Evolutionary conservation across 75 land plant genomes (phyloP).

Genomic region (Pinus taeda): DNA sequence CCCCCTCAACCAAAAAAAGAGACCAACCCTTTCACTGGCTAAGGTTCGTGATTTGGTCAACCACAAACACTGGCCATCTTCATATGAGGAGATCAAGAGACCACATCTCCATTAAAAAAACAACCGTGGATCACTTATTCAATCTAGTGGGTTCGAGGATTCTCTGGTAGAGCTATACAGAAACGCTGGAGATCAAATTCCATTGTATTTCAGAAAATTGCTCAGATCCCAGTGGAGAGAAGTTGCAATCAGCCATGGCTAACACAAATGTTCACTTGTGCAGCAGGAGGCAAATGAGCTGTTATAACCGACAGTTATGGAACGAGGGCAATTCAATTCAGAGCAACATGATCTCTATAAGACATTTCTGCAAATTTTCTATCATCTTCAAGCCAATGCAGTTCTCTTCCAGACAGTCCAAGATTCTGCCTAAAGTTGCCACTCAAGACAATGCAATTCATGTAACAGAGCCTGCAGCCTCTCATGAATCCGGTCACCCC

Average conservation of each 20-base stretch:
- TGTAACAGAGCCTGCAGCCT: not conserved
- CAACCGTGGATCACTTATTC: too few species aligned
- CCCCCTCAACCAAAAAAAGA: not conserved
- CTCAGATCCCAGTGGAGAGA: not conserved
- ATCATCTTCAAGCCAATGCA: not conserved
- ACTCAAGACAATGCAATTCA: not conserved
- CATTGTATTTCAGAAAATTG: not conserved
- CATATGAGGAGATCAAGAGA: not conserved
- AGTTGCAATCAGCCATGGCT: not conserved
- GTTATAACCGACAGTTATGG: not conserved
- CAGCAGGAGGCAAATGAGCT: not conserved
- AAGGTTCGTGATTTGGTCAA: not conserved
- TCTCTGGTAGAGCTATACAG: not conserved
- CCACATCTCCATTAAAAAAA: constrained; percentile 1
- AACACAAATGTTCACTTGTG: not conserved
- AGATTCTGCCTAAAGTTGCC: not conserved
- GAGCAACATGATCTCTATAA: not conserved
- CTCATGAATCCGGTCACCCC: not conserved
- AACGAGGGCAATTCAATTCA: constrained; percentile 2
- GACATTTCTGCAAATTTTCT: constrained; percentile 3
- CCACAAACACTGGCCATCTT: too few species aligned
- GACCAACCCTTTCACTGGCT: not conserved
- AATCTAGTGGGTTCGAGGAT: not conserved
- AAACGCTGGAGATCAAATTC: not conserved
- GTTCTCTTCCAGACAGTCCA: too few species aligned